Evolutionary conservation across 306 rosid genomes (phyloP).

Genomic region (Trichosanthes truncata): DNA sequence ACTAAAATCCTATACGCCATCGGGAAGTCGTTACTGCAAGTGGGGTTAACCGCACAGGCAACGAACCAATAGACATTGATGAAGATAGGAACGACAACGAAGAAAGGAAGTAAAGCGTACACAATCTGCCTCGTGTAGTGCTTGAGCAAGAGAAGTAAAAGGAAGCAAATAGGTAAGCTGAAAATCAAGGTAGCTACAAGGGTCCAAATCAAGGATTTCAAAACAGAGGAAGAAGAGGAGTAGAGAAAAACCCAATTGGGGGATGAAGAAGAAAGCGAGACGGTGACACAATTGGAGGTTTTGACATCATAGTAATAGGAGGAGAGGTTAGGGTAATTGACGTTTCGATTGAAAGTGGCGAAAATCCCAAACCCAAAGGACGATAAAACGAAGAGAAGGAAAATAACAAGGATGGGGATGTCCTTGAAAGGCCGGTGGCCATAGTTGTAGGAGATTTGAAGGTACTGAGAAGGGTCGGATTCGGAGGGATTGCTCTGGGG

Average conservation of each 20-base stretch:
- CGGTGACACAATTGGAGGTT: constrained; percentile 45
- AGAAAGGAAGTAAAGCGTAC: constrained; percentile 59
- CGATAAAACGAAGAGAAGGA: constrained; percentile 46
- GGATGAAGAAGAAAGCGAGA: neutral
- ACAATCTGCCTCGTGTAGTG: constrained; percentile 74
- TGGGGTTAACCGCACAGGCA: constrained; percentile 53
- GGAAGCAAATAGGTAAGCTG: constrained; percentile 55
- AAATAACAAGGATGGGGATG: constrained; percentile 57
- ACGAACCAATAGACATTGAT: constrained; percentile 86
- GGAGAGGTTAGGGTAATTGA: constrained; percentile 32
- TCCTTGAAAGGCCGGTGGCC: constrained; percentile 62
- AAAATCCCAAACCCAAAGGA: constrained; percentile 73
- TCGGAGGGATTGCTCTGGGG: constrained; percentile 22
- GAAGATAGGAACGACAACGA: constrained; percentile 55
- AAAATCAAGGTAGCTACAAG: constrained; percentile 52
- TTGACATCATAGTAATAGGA: constrained; percentile 39
- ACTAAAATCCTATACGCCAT: constrained; percentile 52
- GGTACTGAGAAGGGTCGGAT: constrained; percentile 48
- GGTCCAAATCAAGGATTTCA: constrained; percentile 51
- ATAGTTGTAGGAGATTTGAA: constrained; percentile 65
- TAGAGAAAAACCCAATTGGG: constrained; percentile 6
- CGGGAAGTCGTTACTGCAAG: constrained; percentile 56
- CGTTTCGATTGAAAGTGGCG: constrained; percentile 47
- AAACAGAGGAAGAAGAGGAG: constrained; percentile 28
- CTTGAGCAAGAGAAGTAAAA: constrained; percentile 53